These are phyloP conservation scores for Solanum piurae DNA, from an alignment of 257 asterid species.

Conservation along the genomic window DNA sequence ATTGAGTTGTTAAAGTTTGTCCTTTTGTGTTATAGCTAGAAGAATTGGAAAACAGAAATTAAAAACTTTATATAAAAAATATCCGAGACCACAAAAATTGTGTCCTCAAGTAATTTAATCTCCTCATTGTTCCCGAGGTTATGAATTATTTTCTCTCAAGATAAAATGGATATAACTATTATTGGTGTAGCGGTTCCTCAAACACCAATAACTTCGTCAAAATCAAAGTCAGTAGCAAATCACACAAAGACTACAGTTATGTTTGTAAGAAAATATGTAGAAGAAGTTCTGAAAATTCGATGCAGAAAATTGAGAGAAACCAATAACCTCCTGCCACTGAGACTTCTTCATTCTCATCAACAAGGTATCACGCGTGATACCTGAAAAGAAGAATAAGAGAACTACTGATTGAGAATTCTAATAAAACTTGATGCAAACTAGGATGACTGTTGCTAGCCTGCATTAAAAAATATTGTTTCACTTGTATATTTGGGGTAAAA, in stretches of 20 bases:
- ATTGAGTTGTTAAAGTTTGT: not conserved
- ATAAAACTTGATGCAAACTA: not conserved
- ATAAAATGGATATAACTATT: not conserved
- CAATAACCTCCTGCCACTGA: constrained; percentile 96
- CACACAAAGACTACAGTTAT: not conserved
- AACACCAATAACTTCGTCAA: not conserved
- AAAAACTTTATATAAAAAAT: too few relatives aligned
- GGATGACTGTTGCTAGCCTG: not conserved
- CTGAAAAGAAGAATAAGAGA: constrained; percentile 27
- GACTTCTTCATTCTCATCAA: constrained; percentile 90
- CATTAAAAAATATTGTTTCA: not conserved
- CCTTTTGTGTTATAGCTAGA: not conserved
- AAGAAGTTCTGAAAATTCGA: not conserved
- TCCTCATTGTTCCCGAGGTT: not conserved
- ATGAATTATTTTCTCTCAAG: not conserved
- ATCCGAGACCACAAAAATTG: not conserved
- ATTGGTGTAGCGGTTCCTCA: not conserved
- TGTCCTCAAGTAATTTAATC: not conserved
- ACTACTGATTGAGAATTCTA: not conserved
- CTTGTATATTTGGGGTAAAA: not conserved
- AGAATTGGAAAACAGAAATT: not conserved
- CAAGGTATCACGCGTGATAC: constrained; percentile 88
- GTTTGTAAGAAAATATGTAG: not conserved
- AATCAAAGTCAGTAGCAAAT: not conserved
- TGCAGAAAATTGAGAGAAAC: constrained; percentile 10